Evolutionary conservation across 176 grass and related monocot species (phyloP).

Genomic region (Bromus sterilis): DNA sequence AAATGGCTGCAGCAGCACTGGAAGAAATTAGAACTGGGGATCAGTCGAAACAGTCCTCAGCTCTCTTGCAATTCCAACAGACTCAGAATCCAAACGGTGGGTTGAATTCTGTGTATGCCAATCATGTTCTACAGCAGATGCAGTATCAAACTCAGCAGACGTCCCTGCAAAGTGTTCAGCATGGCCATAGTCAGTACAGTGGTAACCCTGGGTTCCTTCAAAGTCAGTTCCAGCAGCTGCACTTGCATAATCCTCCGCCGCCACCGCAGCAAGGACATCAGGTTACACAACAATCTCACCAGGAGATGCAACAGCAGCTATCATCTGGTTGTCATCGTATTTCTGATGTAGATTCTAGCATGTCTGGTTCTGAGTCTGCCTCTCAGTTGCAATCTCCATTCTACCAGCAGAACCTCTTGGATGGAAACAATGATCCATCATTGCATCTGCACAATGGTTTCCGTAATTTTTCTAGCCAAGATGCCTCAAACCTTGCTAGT

Average conservation of each 20-base stretch:
- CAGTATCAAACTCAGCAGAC: constrained; percentile 62
- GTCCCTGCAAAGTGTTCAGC: constrained; percentile 50
- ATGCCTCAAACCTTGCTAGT: constrained; percentile 45
- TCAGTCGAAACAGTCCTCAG: constrained; percentile 52
- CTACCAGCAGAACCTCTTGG: constrained; percentile 44
- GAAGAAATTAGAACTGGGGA: constrained; percentile 75
- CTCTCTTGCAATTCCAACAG: constrained; percentile 57
- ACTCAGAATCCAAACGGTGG: constrained; percentile 47
- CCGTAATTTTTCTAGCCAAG: constrained; percentile 65
- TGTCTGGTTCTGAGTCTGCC: constrained; percentile 36
- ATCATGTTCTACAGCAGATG: constrained; percentile 66
- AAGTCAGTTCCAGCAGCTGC: constrained; percentile 54
- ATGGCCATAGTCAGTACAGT: constrained; percentile 40
- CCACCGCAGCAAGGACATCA: constrained; percentile 28
- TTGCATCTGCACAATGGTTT: constrained; percentile 57
- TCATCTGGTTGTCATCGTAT: constrained; percentile 44
- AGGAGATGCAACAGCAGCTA: constrained; percentile 42
- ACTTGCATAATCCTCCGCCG: constrained; percentile 16
- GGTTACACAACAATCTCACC: constrained; percentile 22
- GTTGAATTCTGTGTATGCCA: constrained; percentile 47
- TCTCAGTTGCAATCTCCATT: constrained; percentile 41
- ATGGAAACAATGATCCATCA: constrained; percentile 35
- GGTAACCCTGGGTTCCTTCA: constrained; percentile 44
- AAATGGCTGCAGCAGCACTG: constrained; percentile 83
- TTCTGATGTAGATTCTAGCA: constrained; percentile 42